Conservation (phyloP, 305 asterid species). For the Solanum hybrid region DNA sequence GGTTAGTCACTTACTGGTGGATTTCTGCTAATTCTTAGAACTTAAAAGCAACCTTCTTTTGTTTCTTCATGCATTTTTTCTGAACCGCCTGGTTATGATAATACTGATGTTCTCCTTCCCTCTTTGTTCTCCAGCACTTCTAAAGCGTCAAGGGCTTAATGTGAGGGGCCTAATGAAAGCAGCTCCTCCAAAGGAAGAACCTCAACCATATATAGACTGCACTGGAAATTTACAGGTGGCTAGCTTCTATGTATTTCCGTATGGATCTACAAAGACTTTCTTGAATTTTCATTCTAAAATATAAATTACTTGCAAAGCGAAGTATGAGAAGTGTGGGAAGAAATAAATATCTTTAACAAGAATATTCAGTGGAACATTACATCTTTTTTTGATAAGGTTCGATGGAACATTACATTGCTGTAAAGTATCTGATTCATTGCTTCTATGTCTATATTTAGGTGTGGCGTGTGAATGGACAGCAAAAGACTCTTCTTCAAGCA, state of each 20-base stretch:
- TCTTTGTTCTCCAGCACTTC: constrained; percentile 50
- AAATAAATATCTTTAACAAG: not conserved
- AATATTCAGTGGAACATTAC: not conserved
- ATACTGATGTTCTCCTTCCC: not conserved
- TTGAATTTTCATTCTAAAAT: not conserved
- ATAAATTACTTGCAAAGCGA: not conserved
- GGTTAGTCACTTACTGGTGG: constrained; percentile 43
- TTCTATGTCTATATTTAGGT: constrained; percentile 41
- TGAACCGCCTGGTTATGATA: not conserved
- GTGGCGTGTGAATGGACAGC: constrained; percentile 77
- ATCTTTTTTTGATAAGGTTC: not conserved
- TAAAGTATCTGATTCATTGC: constrained; percentile 10
- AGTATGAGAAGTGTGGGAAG: not conserved
- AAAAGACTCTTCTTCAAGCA: constrained; percentile 61
- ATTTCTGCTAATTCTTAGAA: constrained; percentile 6
- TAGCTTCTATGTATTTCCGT: constrained; percentile 5
- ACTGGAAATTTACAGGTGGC: constrained; percentile 90
- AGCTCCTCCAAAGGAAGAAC: constrained; percentile 75
- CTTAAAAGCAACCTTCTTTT: not conserved
- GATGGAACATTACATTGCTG: constrained; percentile 3
- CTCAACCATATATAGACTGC: constrained; percentile 79
- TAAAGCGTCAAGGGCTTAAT: constrained; percentile 91
- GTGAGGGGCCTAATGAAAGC: constrained; percentile 91
- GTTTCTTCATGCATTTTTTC: not conserved
- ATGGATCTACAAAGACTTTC: not conserved